Percentiles rank a stretch among this genome's conserved stretches.
These are phyloP conservation scores for Leishmania martiniquensis DNA, from an alignment of 208 protist genomes.

Conservation along the genomic window DNA sequence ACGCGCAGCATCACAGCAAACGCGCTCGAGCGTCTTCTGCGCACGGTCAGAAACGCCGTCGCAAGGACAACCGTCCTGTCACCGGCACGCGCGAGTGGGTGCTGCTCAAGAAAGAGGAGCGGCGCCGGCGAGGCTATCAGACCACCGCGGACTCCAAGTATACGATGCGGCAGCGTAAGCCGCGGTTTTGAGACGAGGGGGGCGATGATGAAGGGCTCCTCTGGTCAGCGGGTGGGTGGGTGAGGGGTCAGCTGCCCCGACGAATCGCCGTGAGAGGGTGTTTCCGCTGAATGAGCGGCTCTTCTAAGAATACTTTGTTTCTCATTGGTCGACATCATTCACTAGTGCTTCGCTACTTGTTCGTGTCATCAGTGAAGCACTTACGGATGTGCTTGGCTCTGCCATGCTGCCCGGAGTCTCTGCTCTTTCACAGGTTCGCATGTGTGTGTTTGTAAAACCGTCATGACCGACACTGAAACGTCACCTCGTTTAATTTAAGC, in stretches of 20 bases:
- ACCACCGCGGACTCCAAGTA: conserved; percentile 96
- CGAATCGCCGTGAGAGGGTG: background rate
- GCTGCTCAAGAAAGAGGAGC: conserved; percentile 96
- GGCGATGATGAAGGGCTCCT: background rate
- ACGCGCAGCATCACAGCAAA: conserved; percentile 43
- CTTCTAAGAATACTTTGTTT: background rate
- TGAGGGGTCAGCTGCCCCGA: background rate
- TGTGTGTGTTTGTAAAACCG: background rate
- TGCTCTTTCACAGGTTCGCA: background rate
- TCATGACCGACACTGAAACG: background rate
- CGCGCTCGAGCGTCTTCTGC: conserved; percentile 32
- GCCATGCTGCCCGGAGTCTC: too few relatives aligned
- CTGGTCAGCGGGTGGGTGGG: background rate
- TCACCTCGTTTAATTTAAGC: conserved; percentile 5
- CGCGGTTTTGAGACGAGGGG: conserved; percentile 75
- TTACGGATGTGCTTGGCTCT: background rate
- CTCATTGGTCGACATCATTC: background rate
- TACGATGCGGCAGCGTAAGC: conserved; percentile 93
- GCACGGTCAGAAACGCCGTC: conserved; percentile 42
- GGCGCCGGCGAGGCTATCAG: conserved; percentile 90
- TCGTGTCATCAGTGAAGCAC: background rate
- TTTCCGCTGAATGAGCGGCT: background rate
- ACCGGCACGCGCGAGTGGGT: conserved; percentile 95
- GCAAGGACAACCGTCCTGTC: conserved; percentile 71
- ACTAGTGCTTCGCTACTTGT: background rate